phyloP scores from a whole-genome alignment of 202 grass and related monocot species.

The Musa balbisiana region DNA sequence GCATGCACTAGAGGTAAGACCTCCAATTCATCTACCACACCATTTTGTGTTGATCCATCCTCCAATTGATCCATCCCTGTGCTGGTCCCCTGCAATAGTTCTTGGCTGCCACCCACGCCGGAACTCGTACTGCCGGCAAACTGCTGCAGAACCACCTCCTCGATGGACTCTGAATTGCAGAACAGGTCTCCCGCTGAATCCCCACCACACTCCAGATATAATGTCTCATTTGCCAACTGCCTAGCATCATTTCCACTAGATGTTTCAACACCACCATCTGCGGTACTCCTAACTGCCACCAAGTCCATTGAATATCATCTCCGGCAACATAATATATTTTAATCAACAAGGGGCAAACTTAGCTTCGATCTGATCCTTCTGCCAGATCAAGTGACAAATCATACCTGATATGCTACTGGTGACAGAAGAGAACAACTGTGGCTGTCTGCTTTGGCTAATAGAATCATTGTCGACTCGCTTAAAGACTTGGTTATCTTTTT shows the following conservation, averaged over 20 bases:
- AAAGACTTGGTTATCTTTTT: neutral
- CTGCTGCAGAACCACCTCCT: constrained; percentile 39
- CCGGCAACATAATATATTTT: neutral
- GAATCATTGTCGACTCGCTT: neutral
- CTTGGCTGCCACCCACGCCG: constrained; percentile 23
- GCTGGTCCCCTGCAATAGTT: constrained; percentile 27
- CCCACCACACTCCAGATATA: constrained; percentile 22
- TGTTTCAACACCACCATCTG: neutral
- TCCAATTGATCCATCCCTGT: constrained; percentile 28
- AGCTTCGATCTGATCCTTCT: neutral
- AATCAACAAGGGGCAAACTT: neutral
- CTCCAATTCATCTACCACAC: constrained; percentile 56
- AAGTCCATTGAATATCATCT: neutral
- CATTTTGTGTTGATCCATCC: constrained; percentile 32
- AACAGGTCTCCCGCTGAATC: constrained; percentile 21
- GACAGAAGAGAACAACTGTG: neutral
- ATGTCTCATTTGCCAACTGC: constrained; percentile 26
- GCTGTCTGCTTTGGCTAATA: neutral
- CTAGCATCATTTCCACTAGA: constrained; percentile 20
- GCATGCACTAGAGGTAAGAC: constrained; percentile 42
- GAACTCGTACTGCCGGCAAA: constrained; percentile 35
- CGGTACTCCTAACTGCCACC: neutral
- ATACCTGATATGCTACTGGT: neutral
- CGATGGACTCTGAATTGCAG: constrained; percentile 31
- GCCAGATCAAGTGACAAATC: neutral